Evolutionary conservation across 1,284 basidiomycete genomes (phyloP), one percentile per base, ranked within the genome.

Genomic region (Malassezia furfur): DNA sequence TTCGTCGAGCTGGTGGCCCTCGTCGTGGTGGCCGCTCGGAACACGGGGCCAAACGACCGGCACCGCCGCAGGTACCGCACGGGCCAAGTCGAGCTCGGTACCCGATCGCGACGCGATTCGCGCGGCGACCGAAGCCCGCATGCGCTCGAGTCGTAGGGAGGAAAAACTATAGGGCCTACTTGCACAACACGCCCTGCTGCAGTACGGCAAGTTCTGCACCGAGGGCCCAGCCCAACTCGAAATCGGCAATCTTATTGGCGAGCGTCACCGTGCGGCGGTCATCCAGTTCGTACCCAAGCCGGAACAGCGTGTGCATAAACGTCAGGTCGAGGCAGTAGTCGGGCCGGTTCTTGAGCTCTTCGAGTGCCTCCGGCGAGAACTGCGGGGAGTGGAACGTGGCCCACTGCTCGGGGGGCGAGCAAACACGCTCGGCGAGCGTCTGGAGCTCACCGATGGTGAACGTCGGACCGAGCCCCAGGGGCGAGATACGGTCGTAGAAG

Each of bases 271-370:
- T 49, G 84, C 91, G 37, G 88, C 45, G 87, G 84, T 63, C 64
- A 10, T 55, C 61, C n/a, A 71, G 61, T 58, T 75, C 70, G 59
- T 75, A 76, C 3, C 72, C 79, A 0, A 91, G 79, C 54, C 85
- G 81, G 50, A 98, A 77, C 58, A 98, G 76, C 35, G 83, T 85
- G 72, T 94, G 84, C 88, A 93, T 90, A 75, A 91, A 98, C 34
- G 89, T 96, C 70, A 96, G 76, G 77, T 98, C 93, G 44, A 96
- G 80, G 76, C 93, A 98, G 78, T 85, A 89, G 78, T 96, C 93
- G 0, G 93, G 91, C 10, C 90, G 80, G 52, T 80, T 87, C 50
- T 83, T 78, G 11, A 96, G 79, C 71, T 94, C 91, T 0, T 77
- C 79, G 77, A 91, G 82, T 19, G 87, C 80, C 8, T 64, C 53